A percentile compares a stretch with the other conserved stretches of the same genome.
phyloP scores from a whole-genome alignment of 768 basidiomycete species.

The Chalciporus pseudorubinellus region DNA sequence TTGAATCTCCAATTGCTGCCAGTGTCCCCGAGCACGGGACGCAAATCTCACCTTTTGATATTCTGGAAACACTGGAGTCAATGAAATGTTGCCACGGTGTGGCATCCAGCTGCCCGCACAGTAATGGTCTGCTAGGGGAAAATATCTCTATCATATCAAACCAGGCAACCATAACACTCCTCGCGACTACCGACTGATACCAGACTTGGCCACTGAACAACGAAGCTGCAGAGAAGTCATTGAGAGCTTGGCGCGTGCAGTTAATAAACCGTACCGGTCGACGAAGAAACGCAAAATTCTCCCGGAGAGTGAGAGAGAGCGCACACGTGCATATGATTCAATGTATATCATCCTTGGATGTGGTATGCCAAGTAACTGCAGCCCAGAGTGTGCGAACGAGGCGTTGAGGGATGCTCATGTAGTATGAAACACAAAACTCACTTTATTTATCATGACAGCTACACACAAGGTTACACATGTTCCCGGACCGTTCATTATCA shows the following conservation, averaged over 20 bases:
- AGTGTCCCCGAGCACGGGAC: too few relatives aligned
- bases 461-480: slow-evolving; percentile 82
- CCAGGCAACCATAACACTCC: slow-evolving; percentile 62
- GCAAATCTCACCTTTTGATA: too few relatives aligned
- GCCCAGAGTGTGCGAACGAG: slow-evolving; percentile 1
- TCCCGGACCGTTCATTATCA: slow-evolving; percentile 93
- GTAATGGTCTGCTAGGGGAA: background rate
- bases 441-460: slow-evolving; percentile 70
- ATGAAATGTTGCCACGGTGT: too few relatives aligned
- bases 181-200: slow-evolving; percentile 40
- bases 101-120: too few relatives aligned
- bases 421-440: slow-evolving; percentile 35
- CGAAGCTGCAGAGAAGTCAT: slow-evolving; percentile 50
- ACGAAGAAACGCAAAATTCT: slow-evolving; percentile 78
- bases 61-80: too few relatives aligned
- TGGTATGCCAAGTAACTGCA: slow-evolving; percentile 70
- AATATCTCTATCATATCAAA: slow-evolving; percentile 37
- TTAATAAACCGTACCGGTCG: slow-evolving; percentile 71
- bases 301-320: slow-evolving; percentile 77
- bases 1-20: too few relatives aligned
- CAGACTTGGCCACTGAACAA: slow-evolving; percentile 86
- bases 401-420: background rate
- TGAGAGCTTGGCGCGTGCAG: slow-evolving; percentile 28
- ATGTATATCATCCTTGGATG: slow-evolving; percentile 80
- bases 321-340: slow-evolving; percentile 91